Evolutionary conservation across 2,329 filamentous ascomycete genomes (phyloP).

Genomic region (Penicillium italicum): DNA sequence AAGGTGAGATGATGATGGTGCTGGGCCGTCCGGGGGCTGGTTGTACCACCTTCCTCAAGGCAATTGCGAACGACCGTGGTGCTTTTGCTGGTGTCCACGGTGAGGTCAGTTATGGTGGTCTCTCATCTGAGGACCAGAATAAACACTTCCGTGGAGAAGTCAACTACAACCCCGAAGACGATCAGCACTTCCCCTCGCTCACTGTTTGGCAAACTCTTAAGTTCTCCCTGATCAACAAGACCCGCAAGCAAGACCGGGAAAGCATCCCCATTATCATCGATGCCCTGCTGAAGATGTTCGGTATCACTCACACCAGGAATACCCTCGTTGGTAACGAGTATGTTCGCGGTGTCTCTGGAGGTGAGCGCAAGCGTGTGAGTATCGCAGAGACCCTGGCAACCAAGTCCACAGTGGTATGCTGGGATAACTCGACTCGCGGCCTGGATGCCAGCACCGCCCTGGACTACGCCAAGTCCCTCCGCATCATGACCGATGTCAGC

Average conservation of each 20-base stretch:
- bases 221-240: conserved; percentile 73
- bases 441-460: conserved; percentile 74
- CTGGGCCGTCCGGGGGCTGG: conserved; percentile 70
- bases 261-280: conserved; percentile 67
- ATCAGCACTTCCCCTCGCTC: conserved; percentile 68
- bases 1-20: conserved; percentile 70
- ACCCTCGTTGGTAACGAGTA: conserved; percentile 73
- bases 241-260: conserved; percentile 60
- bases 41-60: conserved; percentile 73
- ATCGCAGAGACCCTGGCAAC: conserved; percentile 75
- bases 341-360: conserved; percentile 71
- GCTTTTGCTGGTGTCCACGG: conserved; percentile 65
- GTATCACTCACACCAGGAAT: conserved; percentile 69
- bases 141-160: conserved; percentile 71
- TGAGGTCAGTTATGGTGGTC: conserved; percentile 68
- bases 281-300: conserved; percentile 72
- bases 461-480: conserved; percentile 68
- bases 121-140: conserved; percentile 63
- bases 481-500: conserved; percentile 72
- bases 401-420: conserved; percentile 69
- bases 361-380: conserved; percentile 74
- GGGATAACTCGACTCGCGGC: conserved; percentile 79
- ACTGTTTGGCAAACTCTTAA: conserved; percentile 75
- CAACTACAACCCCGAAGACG: conserved; percentile 74
- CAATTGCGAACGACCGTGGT: conserved; percentile 66